These are phyloP conservation scores for Aspergillus floridensis DNA, from an alignment of 2,329 filamentous ascomycete genomes.

Conservation along the genomic window DNA sequence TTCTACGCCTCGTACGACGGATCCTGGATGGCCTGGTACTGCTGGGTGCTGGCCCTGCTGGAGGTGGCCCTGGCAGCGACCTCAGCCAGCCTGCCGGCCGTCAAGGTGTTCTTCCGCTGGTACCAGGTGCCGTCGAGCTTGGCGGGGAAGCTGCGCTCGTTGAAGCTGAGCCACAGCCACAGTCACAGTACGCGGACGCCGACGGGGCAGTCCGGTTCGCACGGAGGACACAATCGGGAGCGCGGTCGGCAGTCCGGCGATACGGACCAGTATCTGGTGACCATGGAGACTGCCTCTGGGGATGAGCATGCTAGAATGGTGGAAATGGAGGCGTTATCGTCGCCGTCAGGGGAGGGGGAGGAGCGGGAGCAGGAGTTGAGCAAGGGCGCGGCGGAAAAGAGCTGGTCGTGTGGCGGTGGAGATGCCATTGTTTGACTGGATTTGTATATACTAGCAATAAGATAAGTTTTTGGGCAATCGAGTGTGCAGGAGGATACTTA, in stretches of 20 bases:
- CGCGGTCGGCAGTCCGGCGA: not conserved
- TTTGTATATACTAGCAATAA: too few relatives aligned
- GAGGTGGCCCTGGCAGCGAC: slow-evolving; percentile 3
- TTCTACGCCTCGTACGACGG: slow-evolving; percentile 6
- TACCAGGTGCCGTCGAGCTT: not conserved
- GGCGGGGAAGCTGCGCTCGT: not conserved
- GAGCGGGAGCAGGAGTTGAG: not conserved
- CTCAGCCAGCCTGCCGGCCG: slow-evolving; percentile 6
- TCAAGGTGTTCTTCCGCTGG: slow-evolving; percentile 4
- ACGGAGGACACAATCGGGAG: not conserved
- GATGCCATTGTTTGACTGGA: too few relatives aligned
- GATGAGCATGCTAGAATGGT: not conserved
- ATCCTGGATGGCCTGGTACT: slow-evolving; percentile 8
- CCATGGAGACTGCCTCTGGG: not conserved
- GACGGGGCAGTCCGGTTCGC: too few relatives aligned
- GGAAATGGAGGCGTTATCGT: not conserved
- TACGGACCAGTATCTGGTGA: not conserved
- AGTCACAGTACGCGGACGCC: not conserved
- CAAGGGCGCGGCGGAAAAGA: not conserved
- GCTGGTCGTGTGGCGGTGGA: not conserved
- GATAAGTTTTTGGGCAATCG: too few relatives aligned
- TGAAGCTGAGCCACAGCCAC: not conserved
- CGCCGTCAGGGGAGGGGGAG: too few relatives aligned
- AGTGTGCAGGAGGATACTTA: too few relatives aligned
- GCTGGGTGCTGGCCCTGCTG: slow-evolving; percentile 7